phyloP scores from a whole-genome alignment of 495 filamentous ascomycete genomes.

The Oleoguttula mirabilis region DNA sequence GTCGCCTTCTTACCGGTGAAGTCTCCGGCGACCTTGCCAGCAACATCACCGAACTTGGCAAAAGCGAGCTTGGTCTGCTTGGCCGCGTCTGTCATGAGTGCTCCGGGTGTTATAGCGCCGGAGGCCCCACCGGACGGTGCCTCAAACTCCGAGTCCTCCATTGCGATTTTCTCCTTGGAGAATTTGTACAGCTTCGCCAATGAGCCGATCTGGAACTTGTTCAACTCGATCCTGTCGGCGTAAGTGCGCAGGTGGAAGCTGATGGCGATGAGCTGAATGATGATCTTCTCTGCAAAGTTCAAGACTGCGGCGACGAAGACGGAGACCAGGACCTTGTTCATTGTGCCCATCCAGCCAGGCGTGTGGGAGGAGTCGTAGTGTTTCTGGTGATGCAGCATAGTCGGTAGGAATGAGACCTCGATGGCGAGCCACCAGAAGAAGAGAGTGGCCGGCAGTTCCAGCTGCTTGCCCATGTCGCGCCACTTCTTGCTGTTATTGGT shows the following conservation, averaged over 20 bases:
- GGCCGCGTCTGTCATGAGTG: constrained; percentile 48
- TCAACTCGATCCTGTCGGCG: constrained; percentile 79
- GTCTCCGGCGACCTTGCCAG: constrained; percentile 85
- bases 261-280: constrained; percentile 89
- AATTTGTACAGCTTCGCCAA: constrained; percentile 72
- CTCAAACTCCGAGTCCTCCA: constrained; percentile 62
- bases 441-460: constrained; percentile 74
- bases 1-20: constrained; percentile 73
- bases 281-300: constrained; percentile 84
- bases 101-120: constrained; percentile 59
- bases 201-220: constrained; percentile 77
- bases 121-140: constrained; percentile 35
- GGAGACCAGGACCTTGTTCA: constrained; percentile 79
- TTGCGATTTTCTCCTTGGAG: constrained; percentile 60
- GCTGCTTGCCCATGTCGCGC: constrained; percentile 74
- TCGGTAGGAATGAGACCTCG: constrained; percentile 59
- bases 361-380: constrained; percentile 37
- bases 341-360: constrained; percentile 56
- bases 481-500: constrained; percentile 90
- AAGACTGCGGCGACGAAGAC: constrained; percentile 67
- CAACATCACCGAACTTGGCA: constrained; percentile 73
- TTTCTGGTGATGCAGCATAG: constrained; percentile 60
- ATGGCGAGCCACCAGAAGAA: constrained; percentile 91
- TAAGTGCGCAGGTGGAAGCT: constrained; percentile 89
- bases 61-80: constrained; percentile 60